Percentiles rank a stretch among this genome's conserved stretches.
phyloP scores from a whole-genome alignment of 2,329 filamentous ascomycete species.

The Coccinonectria pachysandricola region DNA sequence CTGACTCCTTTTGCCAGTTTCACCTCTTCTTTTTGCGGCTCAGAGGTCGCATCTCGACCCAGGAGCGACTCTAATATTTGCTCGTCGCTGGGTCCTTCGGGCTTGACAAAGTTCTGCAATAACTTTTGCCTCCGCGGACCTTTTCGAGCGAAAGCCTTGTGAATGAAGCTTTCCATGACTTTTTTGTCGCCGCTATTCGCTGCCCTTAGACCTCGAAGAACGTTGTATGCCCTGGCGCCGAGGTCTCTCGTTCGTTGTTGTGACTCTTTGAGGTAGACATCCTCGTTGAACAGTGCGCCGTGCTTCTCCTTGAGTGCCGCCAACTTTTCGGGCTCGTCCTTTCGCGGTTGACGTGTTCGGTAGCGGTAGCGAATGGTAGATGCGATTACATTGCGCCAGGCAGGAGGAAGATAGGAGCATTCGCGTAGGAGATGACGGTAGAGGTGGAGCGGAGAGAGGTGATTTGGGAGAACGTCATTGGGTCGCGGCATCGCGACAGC shows the following conservation, averaged over 20 bases:
- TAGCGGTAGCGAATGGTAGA: slow-evolving; percentile 37
- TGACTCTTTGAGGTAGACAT: slow-evolving; percentile 1
- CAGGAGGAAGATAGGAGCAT: slow-evolving; percentile 46
- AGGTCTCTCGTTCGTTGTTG: too few relatives aligned
- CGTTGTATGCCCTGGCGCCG: slow-evolving; percentile 30
- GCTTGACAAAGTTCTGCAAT: slow-evolving; percentile 27
- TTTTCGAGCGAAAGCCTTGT: slow-evolving; percentile 40
- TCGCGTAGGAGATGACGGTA: slow-evolving; percentile 53
- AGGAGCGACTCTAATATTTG: slow-evolving; percentile 28
- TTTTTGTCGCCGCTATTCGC: slow-evolving; percentile 40
- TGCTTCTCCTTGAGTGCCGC: neutral
- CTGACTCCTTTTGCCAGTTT: slow-evolving; percentile 32
- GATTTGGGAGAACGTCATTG: slow-evolving; percentile 12
- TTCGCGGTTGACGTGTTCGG: slow-evolving; percentile 25
- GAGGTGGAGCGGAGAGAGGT: slow-evolving; percentile 25
- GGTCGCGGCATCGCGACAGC: slow-evolving; percentile 27
- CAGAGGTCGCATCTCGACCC: slow-evolving; percentile 10
- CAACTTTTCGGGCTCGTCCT: slow-evolving; percentile 18
- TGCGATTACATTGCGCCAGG: slow-evolving; percentile 35
- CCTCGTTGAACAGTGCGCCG: too few relatives aligned
- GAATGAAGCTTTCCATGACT: slow-evolving; percentile 38
- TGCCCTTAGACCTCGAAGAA: slow-evolving; percentile 39
- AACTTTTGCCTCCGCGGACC: slow-evolving; percentile 43
- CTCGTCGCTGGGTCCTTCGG: slow-evolving; percentile 29
- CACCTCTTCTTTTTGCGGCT: slow-evolving; percentile 23